Percentiles rank a stretch among this genome's conserved stretches.
These are phyloP conservation scores for Brettanomyces nanus DNA, from an alignment of 805 yeast species.

Conservation along the genomic window DNA sequence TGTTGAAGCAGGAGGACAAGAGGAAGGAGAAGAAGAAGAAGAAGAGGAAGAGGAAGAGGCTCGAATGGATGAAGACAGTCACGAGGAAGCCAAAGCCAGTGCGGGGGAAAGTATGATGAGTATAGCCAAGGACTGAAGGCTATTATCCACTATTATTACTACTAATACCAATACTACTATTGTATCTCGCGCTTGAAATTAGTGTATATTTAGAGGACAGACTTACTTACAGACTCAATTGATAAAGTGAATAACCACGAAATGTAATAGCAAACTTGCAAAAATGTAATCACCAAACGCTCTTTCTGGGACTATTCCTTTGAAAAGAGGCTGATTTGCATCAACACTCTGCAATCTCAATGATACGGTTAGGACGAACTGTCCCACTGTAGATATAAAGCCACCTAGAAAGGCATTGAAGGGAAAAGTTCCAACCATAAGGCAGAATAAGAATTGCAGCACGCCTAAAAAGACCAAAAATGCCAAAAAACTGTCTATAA, in stretches of 20 bases:
- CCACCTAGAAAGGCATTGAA: slow-evolving; percentile 96
- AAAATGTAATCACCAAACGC: slow-evolving; percentile 85
- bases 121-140: slow-evolving; percentile 17
- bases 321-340: slow-evolving; percentile 17
- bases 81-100: slow-evolving; percentile 13
- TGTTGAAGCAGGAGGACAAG: too few relatives aligned
- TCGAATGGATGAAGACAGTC: slow-evolving; percentile 13
- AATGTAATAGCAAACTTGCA: slow-evolving; percentile 84
- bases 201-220: too few relatives aligned
- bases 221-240: too few relatives aligned
- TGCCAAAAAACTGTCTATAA: slow-evolving; percentile 70
- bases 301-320: slow-evolving; percentile 28
- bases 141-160: not conserved
- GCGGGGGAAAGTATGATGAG: slow-evolving; percentile 29
- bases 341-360: slow-evolving; percentile 62
- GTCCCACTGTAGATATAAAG: slow-evolving; percentile 87
- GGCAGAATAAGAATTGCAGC: slow-evolving; percentile 70
- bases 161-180: too few relatives aligned
- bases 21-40: slow-evolving; percentile 34
- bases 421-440: slow-evolving; percentile 82
- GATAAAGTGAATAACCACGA: slow-evolving; percentile 83
- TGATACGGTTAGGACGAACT: slow-evolving; percentile 81
- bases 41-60: slow-evolving; percentile 16
- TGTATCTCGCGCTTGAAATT: too few relatives aligned
- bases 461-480: slow-evolving; percentile 70